Evolutionary conservation across 1,139 yeast genomes (phyloP), one percentile per base, ranked within the genome.

Genomic region (Scheffersomyces illinoinensis): DNA sequence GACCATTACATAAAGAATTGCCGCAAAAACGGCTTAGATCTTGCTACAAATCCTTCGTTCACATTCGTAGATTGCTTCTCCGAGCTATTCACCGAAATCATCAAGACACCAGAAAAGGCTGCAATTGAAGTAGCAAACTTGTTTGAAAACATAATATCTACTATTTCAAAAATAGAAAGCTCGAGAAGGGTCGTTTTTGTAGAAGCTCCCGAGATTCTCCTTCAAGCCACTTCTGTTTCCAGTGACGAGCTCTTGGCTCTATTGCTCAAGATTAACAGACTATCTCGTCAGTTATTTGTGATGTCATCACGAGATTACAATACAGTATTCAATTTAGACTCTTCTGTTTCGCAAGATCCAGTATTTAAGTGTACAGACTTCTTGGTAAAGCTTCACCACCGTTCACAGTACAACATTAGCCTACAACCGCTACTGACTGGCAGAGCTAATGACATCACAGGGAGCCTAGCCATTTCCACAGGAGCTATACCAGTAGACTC

Each of bases 371-470:
- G 79, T 51, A 71, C 85, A 0, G 82, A 81, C 54, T 82, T 85
- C 54, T 64, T 83, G 48, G 75, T 79, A 2, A 85, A 84, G 59
- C 62, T 87, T 18, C 70, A 83, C 23, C 85, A 86, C 65, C 77
- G 83, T 60, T 76, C 90, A 0, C 76, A 79, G 14, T 58, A 87
- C 50, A 79, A 85, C 52, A 66, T 91, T 14, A 78, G 83, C 39
- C 70, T 91, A 53, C 83, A 84, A 62, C 93, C 96, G 0, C 74
- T 91, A 61, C 79, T 84, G 5, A 91, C 97, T 0, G 97, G 97
- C 0, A 79, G 93, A 66, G 97, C 97, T 0, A 85, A 84, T 55
- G 97, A 91, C 70, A 85, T 91, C 1, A 89, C 97, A 0, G 97
- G 97, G 0, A 82, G 87, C 4, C 66, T 91, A 55, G 78, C 84